Evolutionary conservation across 345 rosid species (phyloP).

Genomic region (Citrus mangshanensis): DNA sequence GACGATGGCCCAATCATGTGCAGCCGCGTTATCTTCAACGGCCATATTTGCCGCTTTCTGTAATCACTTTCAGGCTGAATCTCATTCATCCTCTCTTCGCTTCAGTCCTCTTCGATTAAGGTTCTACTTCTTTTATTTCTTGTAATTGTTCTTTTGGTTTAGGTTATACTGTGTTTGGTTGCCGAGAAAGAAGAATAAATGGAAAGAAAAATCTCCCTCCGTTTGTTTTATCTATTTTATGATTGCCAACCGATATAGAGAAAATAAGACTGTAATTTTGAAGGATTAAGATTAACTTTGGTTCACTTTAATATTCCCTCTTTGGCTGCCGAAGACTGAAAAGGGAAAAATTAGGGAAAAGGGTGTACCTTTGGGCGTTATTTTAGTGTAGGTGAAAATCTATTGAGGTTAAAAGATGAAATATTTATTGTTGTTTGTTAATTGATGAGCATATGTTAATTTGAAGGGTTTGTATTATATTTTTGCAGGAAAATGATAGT

Average conservation of each 20-base stretch:
- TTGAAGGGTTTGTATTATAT: background rate
- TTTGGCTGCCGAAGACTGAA: background rate
- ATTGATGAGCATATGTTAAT: background rate
- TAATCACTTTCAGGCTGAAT: background rate
- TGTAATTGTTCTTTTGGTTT: background rate
- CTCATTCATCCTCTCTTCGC: conserved; percentile 7
- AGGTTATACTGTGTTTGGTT: background rate
- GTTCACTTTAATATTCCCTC: background rate
- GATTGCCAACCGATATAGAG: background rate
- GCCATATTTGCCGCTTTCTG: background rate
- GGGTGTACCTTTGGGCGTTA: background rate
- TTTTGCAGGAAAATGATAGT: conserved; percentile 4
- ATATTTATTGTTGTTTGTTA: background rate
- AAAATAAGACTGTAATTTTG: background rate
- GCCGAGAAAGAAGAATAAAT: background rate
- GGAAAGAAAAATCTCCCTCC: background rate
- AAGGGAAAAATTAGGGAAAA: no score
- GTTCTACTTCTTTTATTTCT: background rate
- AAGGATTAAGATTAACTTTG: background rate
- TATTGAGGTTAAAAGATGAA: no score
- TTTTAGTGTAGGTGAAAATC: background rate
- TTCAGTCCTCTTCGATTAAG: background rate
- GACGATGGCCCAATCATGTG: conserved; percentile 14
- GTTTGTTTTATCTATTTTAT: background rate
- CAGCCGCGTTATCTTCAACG: conserved; percentile 8